A percentile compares a stretch with the other conserved stretches of the same genome.
Evolutionary conservation across 2,329 filamentous ascomycete genomes (phyloP).

Genomic region (Fusarium algeriense): DNA sequence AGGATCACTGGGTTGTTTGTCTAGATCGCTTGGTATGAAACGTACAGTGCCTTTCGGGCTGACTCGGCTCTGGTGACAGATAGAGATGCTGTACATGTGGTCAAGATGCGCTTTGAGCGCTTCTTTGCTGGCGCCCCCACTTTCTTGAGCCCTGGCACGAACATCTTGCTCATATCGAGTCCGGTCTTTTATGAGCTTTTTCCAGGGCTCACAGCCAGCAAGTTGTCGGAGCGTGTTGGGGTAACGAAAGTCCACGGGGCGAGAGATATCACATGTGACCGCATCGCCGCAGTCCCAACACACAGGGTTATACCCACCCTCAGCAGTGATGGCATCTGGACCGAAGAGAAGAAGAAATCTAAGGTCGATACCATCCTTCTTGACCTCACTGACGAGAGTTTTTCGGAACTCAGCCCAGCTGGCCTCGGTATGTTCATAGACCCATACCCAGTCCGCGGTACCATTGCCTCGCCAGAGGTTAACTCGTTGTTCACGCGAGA

Average conservation of each 20-base stretch:
- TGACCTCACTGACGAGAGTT: conserved; percentile 12
- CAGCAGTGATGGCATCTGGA: conserved; percentile 40
- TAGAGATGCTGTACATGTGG: conserved; percentile 15
- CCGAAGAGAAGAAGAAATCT: conserved; percentile 44
- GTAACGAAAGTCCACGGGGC: conserved; percentile 45
- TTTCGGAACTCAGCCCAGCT: conserved; percentile 33
- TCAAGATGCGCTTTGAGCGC: neutral
- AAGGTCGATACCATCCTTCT: conserved; percentile 28
- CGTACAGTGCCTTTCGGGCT: conserved; percentile 34
- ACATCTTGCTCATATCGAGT: conserved; percentile 22
- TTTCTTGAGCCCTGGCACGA: conserved; percentile 4
- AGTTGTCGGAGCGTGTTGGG: conserved; percentile 43
- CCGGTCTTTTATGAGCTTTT: conserved; percentile 8
- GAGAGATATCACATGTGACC: conserved; percentile 45
- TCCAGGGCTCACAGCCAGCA: conserved; percentile 36
- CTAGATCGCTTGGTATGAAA: conserved; percentile 28
- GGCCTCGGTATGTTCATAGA: conserved; percentile 36
- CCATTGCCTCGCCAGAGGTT: conserved; percentile 44
- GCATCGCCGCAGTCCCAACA: conserved; percentile 43
- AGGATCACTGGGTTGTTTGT: neutral
- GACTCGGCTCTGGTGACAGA: conserved; percentile 23
- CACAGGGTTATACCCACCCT: conserved; percentile 16
- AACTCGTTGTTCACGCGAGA: conserved; percentile 41
- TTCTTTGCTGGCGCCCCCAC: neutral
- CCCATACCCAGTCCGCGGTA: conserved; percentile 44